Evolutionary conservation across 2,329 filamentous ascomycete species (phyloP).

Genomic region (Talaromyces sp.): DNA sequence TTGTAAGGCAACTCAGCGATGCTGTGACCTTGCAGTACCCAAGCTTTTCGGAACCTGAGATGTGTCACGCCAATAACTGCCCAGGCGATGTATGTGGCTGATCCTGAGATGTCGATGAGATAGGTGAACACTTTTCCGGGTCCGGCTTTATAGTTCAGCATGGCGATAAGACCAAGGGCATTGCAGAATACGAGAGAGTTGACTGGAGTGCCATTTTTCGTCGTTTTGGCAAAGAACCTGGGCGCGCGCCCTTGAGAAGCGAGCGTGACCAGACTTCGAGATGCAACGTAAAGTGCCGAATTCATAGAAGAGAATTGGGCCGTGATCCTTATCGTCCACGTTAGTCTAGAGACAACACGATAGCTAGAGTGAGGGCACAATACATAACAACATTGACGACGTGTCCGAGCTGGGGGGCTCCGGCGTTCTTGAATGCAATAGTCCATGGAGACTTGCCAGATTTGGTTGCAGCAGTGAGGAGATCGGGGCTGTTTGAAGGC

Average conservation of each 20-base stretch:
- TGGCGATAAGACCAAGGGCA: constrained; percentile 61
- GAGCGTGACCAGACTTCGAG: constrained; percentile 1
- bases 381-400: constrained; percentile 2
- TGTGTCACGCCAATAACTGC: constrained; percentile 41
- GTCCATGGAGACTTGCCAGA: constrained; percentile 12
- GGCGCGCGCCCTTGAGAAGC: neutral
- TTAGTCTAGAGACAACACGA: neutral
- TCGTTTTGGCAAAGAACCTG: constrained; percentile 39
- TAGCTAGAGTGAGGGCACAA: neutral
- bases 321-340: constrained; percentile 4
- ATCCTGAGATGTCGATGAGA: constrained; percentile 33
- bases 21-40: neutral
- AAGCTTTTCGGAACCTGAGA: constrained; percentile 34
- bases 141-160: constrained; percentile 62
- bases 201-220: constrained; percentile 43
- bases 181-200: constrained; percentile 41
- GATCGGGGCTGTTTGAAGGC: constrained; percentile 8
- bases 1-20: constrained; percentile 46
- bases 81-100: constrained; percentile 40
- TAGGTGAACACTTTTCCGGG: constrained; percentile 57
- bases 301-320: constrained; percentile 12
- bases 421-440: constrained; percentile 4
- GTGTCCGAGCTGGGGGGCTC: constrained; percentile 3
- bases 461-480: constrained; percentile 7
- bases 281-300: constrained; percentile 11